Evolutionary conservation across 2,329 filamentous ascomycete species (phyloP).

Genomic region (Colletotrichum lini): DNA sequence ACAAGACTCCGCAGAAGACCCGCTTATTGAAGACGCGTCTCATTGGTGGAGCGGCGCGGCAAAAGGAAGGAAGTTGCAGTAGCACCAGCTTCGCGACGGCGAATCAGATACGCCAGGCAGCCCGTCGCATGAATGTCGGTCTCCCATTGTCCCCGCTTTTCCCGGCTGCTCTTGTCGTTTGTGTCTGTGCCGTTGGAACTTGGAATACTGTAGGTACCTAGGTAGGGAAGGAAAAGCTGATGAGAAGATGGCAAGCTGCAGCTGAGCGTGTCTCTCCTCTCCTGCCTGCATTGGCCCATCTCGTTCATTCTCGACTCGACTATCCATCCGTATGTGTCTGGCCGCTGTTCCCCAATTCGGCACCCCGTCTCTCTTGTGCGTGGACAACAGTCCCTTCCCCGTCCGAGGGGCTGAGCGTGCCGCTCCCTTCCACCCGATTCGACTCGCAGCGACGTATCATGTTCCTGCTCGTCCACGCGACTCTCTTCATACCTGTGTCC

Average conservation of each 20-base stretch:
- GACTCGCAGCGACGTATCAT: neutral
- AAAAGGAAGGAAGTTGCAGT: conserved; percentile 34
- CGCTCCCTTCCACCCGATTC: neutral
- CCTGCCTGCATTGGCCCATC: conserved; percentile 23
- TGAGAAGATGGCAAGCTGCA: neutral
- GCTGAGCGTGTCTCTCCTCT: conserved; percentile 18
- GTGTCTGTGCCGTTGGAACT: neutral
- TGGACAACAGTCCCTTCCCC: neutral
- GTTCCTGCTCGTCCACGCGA: neutral
- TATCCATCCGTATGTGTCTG: neutral
- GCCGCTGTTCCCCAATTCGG: conserved; percentile 18
- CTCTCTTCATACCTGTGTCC: no score
- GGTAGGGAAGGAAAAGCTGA: no score
- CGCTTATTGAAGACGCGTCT: conserved; percentile 21
- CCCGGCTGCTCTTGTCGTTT: neutral
- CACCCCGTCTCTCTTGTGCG: neutral
- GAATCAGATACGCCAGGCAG: conserved; percentile 14
- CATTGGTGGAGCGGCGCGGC: conserved; percentile 31
- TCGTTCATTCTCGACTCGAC: conserved; percentile 1
- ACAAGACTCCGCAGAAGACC: neutral
- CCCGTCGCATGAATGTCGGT: conserved; percentile 32
- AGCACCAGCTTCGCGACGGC: conserved; percentile 17
- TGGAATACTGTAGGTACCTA: no score
- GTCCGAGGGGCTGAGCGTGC: conserved; percentile 25
- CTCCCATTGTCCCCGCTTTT: conserved; percentile 2